phyloP scores from a whole-genome alignment of 106 monocot genomes.

The Dioscorea zingiberensis region DNA sequence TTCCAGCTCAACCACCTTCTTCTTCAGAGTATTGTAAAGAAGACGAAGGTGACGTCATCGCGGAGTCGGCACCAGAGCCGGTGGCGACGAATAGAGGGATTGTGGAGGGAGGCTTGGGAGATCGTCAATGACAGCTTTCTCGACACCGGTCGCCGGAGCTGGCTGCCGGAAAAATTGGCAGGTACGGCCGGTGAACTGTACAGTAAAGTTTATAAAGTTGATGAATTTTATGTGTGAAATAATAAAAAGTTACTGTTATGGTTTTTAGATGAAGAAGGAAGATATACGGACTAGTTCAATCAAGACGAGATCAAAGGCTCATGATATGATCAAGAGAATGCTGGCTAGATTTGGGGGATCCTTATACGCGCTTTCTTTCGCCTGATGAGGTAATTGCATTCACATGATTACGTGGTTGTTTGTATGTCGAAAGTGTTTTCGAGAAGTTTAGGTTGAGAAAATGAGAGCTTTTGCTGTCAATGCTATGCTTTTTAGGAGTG shows the following conservation, averaged over 20 bases:
- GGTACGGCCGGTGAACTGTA: conserved; percentile 19
- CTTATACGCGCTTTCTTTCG: conserved; percentile 90
- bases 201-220: too few relatives aligned
- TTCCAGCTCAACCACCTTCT: too few relatives aligned
- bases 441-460: too few relatives aligned
- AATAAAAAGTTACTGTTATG: not conserved
- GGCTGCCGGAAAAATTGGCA: conserved; percentile 81
- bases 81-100: conserved; percentile 46
- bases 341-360: conserved; percentile 71
- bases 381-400: conserved; percentile 57
- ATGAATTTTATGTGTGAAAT: not conserved
- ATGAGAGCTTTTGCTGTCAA: too few relatives aligned
- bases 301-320: conserved; percentile 63
- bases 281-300: conserved; percentile 45
- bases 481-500: too few relatives aligned
- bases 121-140: conserved; percentile 84
- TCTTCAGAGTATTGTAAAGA: too few relatives aligned
- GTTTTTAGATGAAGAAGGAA: conserved; percentile 48
- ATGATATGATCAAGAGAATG: conserved; percentile 72
- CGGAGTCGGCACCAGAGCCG: not conserved
- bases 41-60: too few relatives aligned
- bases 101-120: conserved; percentile 96
- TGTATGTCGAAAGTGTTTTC: too few relatives aligned
- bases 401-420: not conserved
- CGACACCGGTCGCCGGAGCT: conserved; percentile 40